Conservation (phyloP, 2,329 filamentous ascomycete species). For the Pseudogymnoascus sp. region DNA sequence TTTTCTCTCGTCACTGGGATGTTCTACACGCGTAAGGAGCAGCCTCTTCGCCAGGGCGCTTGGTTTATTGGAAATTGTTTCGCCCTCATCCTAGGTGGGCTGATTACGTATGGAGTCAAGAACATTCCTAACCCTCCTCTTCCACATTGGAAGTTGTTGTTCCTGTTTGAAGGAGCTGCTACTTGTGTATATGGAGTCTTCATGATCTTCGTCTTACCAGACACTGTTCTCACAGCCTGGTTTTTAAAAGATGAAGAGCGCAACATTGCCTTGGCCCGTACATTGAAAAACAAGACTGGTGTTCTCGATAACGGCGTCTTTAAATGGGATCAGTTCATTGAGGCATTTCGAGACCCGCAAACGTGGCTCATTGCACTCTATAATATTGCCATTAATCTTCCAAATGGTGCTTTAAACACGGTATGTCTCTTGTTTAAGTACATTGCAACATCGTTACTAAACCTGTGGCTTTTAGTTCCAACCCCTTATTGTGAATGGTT, state of each 20-base stretch:
- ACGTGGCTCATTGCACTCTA: conserved; percentile 43
- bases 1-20: conserved; percentile 58
- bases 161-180: no score
- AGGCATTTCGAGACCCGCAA: conserved; percentile 53
- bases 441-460: no score
- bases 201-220: conserved; percentile 55
- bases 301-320: conserved; percentile 50
- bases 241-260: conserved; percentile 58
- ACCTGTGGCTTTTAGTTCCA: conserved; percentile 26
- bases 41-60: conserved; percentile 57
- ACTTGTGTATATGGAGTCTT: no score
- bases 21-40: conserved; percentile 60
- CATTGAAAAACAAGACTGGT: conserved; percentile 56
- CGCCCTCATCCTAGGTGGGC: conserved; percentile 56
- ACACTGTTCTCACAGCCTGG: conserved; percentile 60
- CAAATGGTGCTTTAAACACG: no score
- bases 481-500: conserved; percentile 31
- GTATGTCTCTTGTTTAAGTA: no score
- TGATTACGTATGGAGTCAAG: conserved; percentile 60
- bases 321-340: conserved; percentile 51
- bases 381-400: no score
- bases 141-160: conserved; percentile 21
- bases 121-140: conserved; percentile 64
- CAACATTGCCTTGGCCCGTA: conserved; percentile 57
- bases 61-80: conserved; percentile 52